Evolutionary conservation across 495 filamentous ascomycete species (phyloP).

Genomic region (Xylaria telfairii): DNA sequence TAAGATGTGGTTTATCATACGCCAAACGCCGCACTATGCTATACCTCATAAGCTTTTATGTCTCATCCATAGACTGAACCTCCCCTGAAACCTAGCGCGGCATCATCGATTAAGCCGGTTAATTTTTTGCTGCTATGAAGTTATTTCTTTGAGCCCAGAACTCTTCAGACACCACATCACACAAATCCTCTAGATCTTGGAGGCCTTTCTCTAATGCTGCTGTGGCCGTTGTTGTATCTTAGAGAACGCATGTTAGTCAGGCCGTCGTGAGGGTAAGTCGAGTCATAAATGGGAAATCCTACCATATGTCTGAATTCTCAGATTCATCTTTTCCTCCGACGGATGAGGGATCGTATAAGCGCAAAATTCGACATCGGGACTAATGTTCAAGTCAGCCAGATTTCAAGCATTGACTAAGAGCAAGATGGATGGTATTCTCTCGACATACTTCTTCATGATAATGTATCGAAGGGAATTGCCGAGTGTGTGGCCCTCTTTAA

Average conservation of each 20-base stretch:
- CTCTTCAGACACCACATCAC: conserved; percentile 87
- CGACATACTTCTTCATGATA: conserved; percentile 94
- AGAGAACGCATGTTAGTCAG: conserved; percentile 19
- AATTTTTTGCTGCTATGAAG: conserved; percentile 54
- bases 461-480: conserved; percentile 93
- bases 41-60: conserved; percentile 22
- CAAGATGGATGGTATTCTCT: background rate
- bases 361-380: conserved; percentile 95
- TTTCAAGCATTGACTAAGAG: background rate
- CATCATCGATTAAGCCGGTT: conserved; percentile 11
- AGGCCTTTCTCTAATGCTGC: conserved; percentile 90
- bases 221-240: conserved; percentile 83
- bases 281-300: conserved; percentile 36
- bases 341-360: conserved; percentile 98
- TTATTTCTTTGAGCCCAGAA: conserved; percentile 71
- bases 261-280: background rate
- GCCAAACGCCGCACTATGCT: conserved; percentile 42
- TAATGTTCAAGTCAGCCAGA: conserved; percentile 41
- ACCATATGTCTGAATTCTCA: conserved; percentile 97
- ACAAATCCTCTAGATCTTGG: conserved; percentile 84
- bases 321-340: conserved; percentile 93
- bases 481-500: conserved; percentile 90
- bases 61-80: conserved; percentile 13
- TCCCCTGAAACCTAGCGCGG: background rate
- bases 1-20: conserved; percentile 34